These are phyloP conservation scores for Talaromyces sp. DNA, from an alignment of 2,329 filamentous ascomycete genomes.

Conservation along the genomic window DNA sequence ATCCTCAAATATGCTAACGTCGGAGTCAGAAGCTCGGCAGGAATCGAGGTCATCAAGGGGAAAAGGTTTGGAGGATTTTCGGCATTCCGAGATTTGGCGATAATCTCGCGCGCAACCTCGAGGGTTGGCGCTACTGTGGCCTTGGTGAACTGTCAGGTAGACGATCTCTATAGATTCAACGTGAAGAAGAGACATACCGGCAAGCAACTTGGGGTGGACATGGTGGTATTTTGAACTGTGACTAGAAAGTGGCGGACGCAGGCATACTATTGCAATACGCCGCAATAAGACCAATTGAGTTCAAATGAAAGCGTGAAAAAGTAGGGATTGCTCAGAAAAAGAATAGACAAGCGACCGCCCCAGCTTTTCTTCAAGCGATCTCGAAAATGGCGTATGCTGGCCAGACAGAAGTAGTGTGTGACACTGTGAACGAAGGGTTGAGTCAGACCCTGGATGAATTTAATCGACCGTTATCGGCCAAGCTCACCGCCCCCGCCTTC, in stretches of 20 bases:
- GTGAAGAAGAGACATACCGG: not conserved
- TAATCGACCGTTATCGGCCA: not conserved
- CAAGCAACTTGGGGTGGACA: constrained; percentile 10
- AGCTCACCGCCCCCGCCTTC: not conserved
- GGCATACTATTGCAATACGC: not conserved
- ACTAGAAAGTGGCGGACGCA: not conserved
- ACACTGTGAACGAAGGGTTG: too few relatives aligned
- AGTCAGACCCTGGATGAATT: not conserved
- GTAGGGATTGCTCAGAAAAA: not conserved
- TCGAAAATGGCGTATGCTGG: not conserved
- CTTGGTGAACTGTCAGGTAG: constrained; percentile 27
- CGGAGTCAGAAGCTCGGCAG: constrained; percentile 88
- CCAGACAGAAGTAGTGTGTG: not conserved
- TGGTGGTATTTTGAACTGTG: not conserved
- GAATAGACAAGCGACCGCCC: not conserved
- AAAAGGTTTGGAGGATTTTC: constrained; percentile 68
- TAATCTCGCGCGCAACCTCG: constrained; percentile 53
- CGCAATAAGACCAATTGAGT: not conserved
- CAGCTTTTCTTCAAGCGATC: not conserved
- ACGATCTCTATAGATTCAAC: not conserved
- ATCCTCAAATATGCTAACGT: constrained; percentile 94
- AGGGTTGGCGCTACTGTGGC: constrained; percentile 56
- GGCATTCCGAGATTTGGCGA: constrained; percentile 48
- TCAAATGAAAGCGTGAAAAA: not conserved
- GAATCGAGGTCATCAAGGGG: constrained; percentile 75